phyloP scores from a whole-genome alignment of 352 stramenopile species.

The Phytophthora macrochlamydospora region DNA sequence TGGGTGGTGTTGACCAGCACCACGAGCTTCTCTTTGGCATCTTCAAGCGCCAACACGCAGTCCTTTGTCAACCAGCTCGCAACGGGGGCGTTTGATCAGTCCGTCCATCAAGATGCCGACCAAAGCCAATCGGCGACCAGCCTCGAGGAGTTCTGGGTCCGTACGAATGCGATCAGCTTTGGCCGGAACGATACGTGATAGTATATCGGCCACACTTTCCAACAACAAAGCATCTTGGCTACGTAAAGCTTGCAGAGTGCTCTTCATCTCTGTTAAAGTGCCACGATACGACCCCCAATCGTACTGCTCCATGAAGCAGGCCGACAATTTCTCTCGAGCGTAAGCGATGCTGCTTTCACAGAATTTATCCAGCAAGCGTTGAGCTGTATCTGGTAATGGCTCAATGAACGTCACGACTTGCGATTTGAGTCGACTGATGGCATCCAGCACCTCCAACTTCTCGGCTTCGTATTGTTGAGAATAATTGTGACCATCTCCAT shows the following conservation, averaged over 20 bases:
- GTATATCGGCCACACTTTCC: neutral
- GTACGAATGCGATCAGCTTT: neutral
- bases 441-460: conserved; percentile 2
- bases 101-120: conserved; percentile 2
- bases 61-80: conserved; percentile 12
- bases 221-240: neutral
- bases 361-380: conserved; percentile 13
- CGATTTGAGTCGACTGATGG: neutral
- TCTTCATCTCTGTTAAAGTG: neutral
- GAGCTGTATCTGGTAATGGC: conserved; percentile 4
- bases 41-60: conserved; percentile 5
- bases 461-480: conserved; percentile 2
- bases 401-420: conserved; percentile 9
- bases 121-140: neutral
- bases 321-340: conserved; percentile 10
- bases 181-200: conserved; percentile 1
- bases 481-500: conserved; percentile 16
- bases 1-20: conserved; percentile 7
- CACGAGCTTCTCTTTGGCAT: conserved; percentile 13
- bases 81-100: neutral
- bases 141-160: neutral
- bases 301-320: conserved; percentile 11
- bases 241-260: conserved; percentile 1
- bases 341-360: neutral
- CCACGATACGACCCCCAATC: conserved; percentile 3